Percentiles rank a stretch among this genome's conserved stretches.
These are phyloP conservation scores for Crithidia mellificae DNA, from an alignment of 208 protist species.

Conservation along the genomic window DNA sequence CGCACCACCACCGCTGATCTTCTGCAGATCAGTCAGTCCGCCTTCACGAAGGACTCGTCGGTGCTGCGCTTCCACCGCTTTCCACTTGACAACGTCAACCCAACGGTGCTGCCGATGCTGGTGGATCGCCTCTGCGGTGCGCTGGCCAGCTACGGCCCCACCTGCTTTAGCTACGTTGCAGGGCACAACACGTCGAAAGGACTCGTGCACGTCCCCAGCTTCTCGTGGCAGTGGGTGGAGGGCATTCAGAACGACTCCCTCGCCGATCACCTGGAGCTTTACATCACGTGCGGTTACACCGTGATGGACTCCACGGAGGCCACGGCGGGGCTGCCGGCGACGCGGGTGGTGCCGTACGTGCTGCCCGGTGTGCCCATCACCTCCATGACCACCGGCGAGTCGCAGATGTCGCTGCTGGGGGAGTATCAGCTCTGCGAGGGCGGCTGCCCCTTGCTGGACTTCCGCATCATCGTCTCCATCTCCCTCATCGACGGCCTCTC, in stretches of 20 bases:
- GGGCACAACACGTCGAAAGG: constrained; percentile 2
- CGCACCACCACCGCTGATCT: constrained; percentile 29
- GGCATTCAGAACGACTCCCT: constrained; percentile 60
- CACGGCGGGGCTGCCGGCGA: constrained; percentile 24
- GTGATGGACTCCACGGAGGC: constrained; percentile 30
- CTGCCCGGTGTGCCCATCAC: constrained; percentile 58
- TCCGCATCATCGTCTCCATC: constrained; percentile 54
- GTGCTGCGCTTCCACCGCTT: constrained; percentile 62
- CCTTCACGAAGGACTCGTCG: constrained; percentile 51
- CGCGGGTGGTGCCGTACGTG: constrained; percentile 54
- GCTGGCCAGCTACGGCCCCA: constrained; percentile 49
- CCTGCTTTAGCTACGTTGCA: constrained; percentile 30
- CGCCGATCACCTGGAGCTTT: constrained; percentile 61
- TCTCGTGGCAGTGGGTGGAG: constrained; percentile 81
- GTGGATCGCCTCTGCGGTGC: constrained; percentile 67
- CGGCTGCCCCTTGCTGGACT: constrained; percentile 23
- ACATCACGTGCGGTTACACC: constrained; percentile 66
- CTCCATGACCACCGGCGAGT: constrained; percentile 45
- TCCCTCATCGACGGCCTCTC: constrained; percentile 59
- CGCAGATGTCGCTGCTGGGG: constrained; percentile 55
- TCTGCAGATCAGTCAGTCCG: constrained; percentile 25
- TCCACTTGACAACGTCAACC: constrained; percentile 61
- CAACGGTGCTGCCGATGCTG: constrained; percentile 62
- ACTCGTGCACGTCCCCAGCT: constrained; percentile 39
- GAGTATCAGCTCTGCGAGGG: constrained; percentile 46